Evolutionary conservation across 2,329 filamentous ascomycete genomes (phyloP), one percentile per base, ranked within the genome.

Genomic region (Ceratocystis cubensis): DNA sequence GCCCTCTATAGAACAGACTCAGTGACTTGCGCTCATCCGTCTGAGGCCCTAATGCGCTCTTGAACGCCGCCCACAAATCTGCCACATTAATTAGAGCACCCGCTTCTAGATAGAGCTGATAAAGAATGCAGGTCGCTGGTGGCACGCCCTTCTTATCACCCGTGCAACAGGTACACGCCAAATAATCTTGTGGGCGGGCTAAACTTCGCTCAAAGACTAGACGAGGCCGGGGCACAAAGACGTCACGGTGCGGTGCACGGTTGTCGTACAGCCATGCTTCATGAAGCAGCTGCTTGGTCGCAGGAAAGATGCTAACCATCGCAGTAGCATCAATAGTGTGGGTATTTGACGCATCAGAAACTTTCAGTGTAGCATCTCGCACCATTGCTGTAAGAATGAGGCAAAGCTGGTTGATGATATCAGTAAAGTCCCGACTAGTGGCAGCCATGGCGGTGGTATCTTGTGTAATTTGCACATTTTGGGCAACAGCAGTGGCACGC

Each of bases 51-150:
- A 88, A 77, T 37, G 88, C 81, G 17, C 83, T 82, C 70, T 82
- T 81, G 74, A 91, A 95, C 2, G 90, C 88, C 13, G 84, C 82
- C 88, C 88, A 92, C 61, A 94, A 74, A 76, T 95, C 90, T 41
- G 84, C 87, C 62, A 88, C 85, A 71, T 94, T 94, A 74, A 94
- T 86, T 67, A 93, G 77, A 7, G 81, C 82, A 0, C 89, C 88
- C 0, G 88, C 87, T 73, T 95, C 89, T 15, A 88, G 79, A 73
- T 92, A 93, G 62, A 94, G 77, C 71, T 89, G 88, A 72, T 93
- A 94, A 30, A 94, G 72, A 41, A 93, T 84, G 1, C 88, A 83
- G 4, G 88, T 88, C 1, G 86, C 80, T 3, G 89, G 89, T 65
- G 90, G 78, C 1, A 69, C 45, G 28, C 68, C 63, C 45, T 66